Percentiles rank a stretch among this genome's conserved stretches.
Conservation (phyloP, 805 yeast genomes). For the Nakazawaea holstii region DNA sequence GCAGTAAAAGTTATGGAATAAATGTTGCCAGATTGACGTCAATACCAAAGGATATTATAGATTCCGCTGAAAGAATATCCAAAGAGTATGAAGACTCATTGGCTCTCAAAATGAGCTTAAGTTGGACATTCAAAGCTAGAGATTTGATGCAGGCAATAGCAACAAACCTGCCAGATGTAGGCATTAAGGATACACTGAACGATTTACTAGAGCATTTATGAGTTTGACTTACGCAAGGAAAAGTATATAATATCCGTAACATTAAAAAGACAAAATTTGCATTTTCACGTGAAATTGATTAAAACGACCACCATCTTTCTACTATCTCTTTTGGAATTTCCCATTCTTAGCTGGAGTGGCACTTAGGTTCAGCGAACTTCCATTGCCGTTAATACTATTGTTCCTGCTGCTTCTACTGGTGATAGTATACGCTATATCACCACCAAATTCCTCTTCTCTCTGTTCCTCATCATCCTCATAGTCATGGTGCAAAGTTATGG, state of each 20-base stretch:
- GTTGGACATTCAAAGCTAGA: constrained; percentile 9
- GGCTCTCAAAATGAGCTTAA: constrained; percentile 7
- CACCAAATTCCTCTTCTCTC: constrained; percentile 39
- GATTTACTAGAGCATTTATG: constrained; percentile 18
- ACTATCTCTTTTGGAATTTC: constrained; percentile 24
- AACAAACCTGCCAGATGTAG: background rate
- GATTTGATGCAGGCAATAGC: constrained; percentile 4
- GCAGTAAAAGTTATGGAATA: constrained; percentile 71
- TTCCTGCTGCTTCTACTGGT: constrained; percentile 22
- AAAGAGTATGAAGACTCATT: constrained; percentile 16
- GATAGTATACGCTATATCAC: constrained; percentile 54
- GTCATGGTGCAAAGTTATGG: constrained; percentile 79
- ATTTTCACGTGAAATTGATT: background rate
- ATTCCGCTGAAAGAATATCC: constrained; percentile 36
- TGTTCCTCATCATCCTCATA: constrained; percentile 42
- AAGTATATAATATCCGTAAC: background rate
- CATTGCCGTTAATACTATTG: background rate
- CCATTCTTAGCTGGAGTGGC: constrained; percentile 17
- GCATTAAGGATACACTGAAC: constrained; percentile 13
- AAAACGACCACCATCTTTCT: background rate
- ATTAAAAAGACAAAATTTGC: background rate
- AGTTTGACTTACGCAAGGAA: background rate
- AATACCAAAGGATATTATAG: constrained; percentile 41
- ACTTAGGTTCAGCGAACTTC: constrained; percentile 17
- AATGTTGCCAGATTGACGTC: constrained; percentile 80